Percentiles rank a stretch among this genome's conserved stretches.
Conservation (phyloP, 1,284 basidiomycete genomes). For the Malassezia psittaci region DNA sequence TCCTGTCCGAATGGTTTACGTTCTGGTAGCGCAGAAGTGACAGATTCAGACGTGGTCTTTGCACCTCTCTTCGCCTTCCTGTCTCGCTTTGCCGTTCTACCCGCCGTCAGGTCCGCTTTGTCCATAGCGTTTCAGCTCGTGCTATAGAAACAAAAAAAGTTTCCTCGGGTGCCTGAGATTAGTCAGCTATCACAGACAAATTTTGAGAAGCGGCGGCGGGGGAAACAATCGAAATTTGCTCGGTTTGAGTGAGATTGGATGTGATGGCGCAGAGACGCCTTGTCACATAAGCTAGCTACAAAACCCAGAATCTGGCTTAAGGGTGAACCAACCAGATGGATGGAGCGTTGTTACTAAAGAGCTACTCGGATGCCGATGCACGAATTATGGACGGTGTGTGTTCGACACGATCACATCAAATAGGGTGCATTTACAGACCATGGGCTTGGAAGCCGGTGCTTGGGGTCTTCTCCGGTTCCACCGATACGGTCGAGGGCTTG, state of each 20-base stretch:
- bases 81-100: not conserved
- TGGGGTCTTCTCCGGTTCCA: not conserved
- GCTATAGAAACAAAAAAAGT: not conserved
- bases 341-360: not conserved
- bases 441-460: not conserved
- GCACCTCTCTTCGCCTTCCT: not conserved
- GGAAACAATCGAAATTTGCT: too few species aligned
- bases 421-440: conserved; percentile 3
- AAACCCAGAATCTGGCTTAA: not conserved
- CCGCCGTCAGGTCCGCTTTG: not conserved
- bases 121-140: not conserved
- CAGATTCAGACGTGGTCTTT: not conserved
- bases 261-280: too few species aligned
- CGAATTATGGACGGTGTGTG: not conserved
- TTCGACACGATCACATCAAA: too few species aligned
- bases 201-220: too few species aligned
- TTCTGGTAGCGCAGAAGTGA: not conserved
- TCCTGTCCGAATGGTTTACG: conserved; percentile 15
- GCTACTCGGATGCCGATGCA: not conserved
- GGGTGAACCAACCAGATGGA: not conserved
- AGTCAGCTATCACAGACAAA: conserved; percentile 1
- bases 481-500: not conserved
- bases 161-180: not conserved
- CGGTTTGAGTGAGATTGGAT: too few species aligned
- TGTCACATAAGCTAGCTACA: not conserved